Evolutionary conservation across 768 basidiomycete species (phyloP), one percentile per base, ranked within the genome.

Genomic region (Mycena filopes): DNA sequence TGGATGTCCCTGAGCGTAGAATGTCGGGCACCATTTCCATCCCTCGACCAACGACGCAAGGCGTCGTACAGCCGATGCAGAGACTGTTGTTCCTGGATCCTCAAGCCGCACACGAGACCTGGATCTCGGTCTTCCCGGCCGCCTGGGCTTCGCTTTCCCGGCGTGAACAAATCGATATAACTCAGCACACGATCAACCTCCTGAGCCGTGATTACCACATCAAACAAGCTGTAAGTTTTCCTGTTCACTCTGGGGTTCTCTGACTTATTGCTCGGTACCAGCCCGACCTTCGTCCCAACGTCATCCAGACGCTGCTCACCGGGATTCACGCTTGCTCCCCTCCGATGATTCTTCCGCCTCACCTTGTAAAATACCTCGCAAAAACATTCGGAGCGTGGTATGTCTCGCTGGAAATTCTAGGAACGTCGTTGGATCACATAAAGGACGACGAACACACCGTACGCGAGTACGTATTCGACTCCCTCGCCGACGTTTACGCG

Each of bases 361-460:
- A 97, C 72, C 87, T 99, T 38, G 86, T 98, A 70, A 98, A 98
- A 75, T 99, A 96, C 75, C 89, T 99, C 36, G 95, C 94, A 20
- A 98, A 98, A 79, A 94, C 94, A 0, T 99, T 93, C 76, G 91
- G 94, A 41, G 93, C 94, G n/a, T 99, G 97, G 96, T 93, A 98
- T 75, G 87, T 91, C 50, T 89, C 89, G 4, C 79, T 97, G 60
- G 96, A 98, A 75, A 88, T 97, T 33, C 85, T 99, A 4, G 89
- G 90, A 67, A 81, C 84, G 29, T 90, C 93, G n/a, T 80, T 96
- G 65, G 93, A 95, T 40, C 80, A 87, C 53, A 83, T 90, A 29
- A 89, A 90, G 51, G 93, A 95, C 46, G 93, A 95, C 60, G 94
- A 98, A 65, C 82, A 86, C 31, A 84, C 85, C 33, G 81, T 95